Evolutionary conservation across 2,329 filamentous ascomycete species (phyloP).

Genomic region (Arthrinium phaeospermum): DNA sequence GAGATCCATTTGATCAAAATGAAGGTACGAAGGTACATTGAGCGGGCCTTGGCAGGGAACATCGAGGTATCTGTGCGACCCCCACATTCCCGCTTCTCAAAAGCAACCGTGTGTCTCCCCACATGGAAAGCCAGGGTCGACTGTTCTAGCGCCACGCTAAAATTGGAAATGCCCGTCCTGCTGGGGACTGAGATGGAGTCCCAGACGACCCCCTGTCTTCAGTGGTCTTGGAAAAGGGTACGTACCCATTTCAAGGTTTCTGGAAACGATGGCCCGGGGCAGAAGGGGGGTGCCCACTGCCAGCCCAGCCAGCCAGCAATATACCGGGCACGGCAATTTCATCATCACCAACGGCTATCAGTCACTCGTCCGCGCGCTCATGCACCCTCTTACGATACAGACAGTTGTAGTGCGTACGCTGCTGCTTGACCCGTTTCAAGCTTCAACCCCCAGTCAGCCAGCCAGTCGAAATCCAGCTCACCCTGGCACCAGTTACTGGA

Average conservation of each 20-base stretch:
- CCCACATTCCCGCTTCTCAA: constrained; percentile 12
- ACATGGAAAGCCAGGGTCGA: constrained; percentile 11
- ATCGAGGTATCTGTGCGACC: neutral
- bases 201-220: neutral
- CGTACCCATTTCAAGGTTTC: constrained; percentile 11
- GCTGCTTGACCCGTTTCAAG: neutral
- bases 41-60: neutral
- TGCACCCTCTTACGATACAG: neutral
- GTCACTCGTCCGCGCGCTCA: neutral
- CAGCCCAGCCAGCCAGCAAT: neutral
- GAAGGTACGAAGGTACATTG: neutral
- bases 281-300: neutral
- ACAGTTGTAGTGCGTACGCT: neutral
- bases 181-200: constrained; percentile 3
- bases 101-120: constrained; percentile 13
- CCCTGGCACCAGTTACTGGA: neutral
- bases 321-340: constrained; percentile 11
- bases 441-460: neutral
- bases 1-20: neutral
- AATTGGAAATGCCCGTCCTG: constrained; percentile 13
- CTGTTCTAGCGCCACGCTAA: constrained; percentile 12
- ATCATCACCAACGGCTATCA: constrained; percentile 9
- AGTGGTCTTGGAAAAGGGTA: neutral
- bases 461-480: neutral
- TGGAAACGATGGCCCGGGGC: neutral